Percentiles rank a stretch among this genome's conserved stretches.
Evolutionary conservation across 768 basidiomycete species (phyloP).

Genomic region (Mrakia blollopis): DNA sequence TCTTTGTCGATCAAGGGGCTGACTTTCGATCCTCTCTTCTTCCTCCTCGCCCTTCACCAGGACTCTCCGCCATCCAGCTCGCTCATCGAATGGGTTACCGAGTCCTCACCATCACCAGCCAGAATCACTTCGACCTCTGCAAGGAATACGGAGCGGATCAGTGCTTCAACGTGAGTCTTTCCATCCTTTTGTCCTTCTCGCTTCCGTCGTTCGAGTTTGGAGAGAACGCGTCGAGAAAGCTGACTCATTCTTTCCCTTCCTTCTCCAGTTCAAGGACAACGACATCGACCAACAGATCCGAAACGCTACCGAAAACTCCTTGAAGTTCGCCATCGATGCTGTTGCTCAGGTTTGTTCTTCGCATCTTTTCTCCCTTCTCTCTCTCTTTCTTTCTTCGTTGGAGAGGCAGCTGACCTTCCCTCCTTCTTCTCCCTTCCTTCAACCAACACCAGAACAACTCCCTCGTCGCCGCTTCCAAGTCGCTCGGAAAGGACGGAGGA

Average conservation of each 20-base stretch:
- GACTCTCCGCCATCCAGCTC: background rate
- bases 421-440: too few species aligned
- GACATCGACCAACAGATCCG: background rate
- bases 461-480: too few species aligned
- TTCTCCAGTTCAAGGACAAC: background rate
- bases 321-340: background rate
- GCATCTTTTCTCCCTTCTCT: background rate
- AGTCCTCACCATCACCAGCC: background rate
- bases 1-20: background rate
- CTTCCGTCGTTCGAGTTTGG: too few species aligned
- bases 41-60: background rate
- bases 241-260: background rate
- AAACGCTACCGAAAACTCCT: background rate
- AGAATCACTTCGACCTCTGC: background rate
- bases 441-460: too few species aligned
- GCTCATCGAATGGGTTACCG: background rate
- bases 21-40: background rate
- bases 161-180: background rate
- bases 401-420: too few species aligned
- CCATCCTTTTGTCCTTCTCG: background rate
- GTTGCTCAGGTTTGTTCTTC: background rate
- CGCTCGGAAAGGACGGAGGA: too few species aligned
- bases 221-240: too few species aligned
- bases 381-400: too few species aligned
- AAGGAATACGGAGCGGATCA: background rate